A percentile compares a stretch with the other conserved stretches of the same genome.
Evolutionary conservation across 495 filamentous ascomycete species (phyloP).

Genomic region (Tuber umbilicatum): DNA sequence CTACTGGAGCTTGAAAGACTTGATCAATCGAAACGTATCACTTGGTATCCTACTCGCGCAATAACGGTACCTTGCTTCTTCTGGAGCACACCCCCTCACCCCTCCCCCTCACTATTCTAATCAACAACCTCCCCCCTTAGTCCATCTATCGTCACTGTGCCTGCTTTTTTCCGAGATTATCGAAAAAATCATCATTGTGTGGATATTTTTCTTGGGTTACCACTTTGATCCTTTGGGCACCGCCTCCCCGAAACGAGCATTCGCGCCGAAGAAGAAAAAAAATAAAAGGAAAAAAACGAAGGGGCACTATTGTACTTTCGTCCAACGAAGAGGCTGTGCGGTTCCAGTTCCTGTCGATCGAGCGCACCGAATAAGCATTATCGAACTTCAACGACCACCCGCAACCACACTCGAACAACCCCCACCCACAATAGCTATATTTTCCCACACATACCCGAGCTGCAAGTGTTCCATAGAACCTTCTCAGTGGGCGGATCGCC

Average conservation of each 20-base stretch:
- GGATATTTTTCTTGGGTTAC: neutral
- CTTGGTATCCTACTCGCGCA: neutral
- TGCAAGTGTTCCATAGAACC: neutral
- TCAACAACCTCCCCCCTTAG: neutral
- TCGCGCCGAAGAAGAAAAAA: neutral
- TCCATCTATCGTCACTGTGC: neutral
- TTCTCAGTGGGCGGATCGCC: neutral
- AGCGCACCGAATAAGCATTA: neutral
- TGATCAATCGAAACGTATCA: neutral
- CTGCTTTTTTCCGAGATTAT: neutral
- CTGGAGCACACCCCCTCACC: constrained; percentile 4
- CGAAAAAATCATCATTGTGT: neutral
- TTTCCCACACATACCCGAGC: neutral
- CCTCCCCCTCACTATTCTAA: neutral
- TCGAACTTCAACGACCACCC: neutral
- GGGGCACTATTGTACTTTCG: neutral
- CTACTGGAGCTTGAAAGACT: neutral
- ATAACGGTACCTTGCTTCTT: neutral
- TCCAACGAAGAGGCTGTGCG: constrained; percentile 1
- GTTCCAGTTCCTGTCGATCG: neutral
- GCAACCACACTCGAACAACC: neutral
- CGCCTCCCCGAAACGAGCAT: neutral
- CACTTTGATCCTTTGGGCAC: neutral
- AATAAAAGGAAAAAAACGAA: neutral
- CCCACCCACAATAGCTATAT: neutral